Base-by-base conservation (phyloP, 768 basidiomycete species). In the Boletus rex-veris region DNA sequence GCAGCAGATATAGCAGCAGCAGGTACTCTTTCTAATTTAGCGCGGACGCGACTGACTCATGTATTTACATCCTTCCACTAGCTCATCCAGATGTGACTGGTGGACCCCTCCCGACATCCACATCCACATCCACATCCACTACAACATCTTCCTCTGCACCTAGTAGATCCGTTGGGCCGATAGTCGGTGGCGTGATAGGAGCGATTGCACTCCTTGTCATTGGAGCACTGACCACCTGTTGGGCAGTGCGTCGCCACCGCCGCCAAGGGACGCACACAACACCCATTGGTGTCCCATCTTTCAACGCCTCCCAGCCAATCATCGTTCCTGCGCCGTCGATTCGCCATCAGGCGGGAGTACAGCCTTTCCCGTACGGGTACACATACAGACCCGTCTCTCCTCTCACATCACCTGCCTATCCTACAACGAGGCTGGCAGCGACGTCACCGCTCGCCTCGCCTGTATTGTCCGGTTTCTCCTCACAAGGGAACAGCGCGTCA, bases 111-210 rank as follows among this genome's bases (percentile, higher is more conserved):
- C 12, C 56, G 37, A 31, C 56, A 30, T 21, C 31, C 31, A 33
- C 31, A 33, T 33, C 63, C 10, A 56, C n/a, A n/a, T n/a, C n/a
- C n/a, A n/a, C 57, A 24, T 19, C 63, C 8, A 30, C 50, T 16
- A 8, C 44, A 4, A 12, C 58, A 5, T 16, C 41, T 19, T 53
- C 62, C 7, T 44, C 63, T 30, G 42, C 54, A 7, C 51, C 68
- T 5, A 40, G 30, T 8, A n/a, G 28, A 19, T 19, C 62, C 2
- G 33, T 48, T 11, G 63, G 60, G 18, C 43, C 56, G 10, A 58
- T 69, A 40, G 48, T 58, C 5, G 69, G 67, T 4, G 58, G 69
- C 1, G 59, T 69, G 14, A 26, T 65, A 11, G 68, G 67, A 0
- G 59, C 44, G 9, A 10, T 61, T 5, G 45, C 31, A 11, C 24